phyloP scores from a whole-genome alignment of 306 rosid species.

The Datisca glomerata region DNA sequence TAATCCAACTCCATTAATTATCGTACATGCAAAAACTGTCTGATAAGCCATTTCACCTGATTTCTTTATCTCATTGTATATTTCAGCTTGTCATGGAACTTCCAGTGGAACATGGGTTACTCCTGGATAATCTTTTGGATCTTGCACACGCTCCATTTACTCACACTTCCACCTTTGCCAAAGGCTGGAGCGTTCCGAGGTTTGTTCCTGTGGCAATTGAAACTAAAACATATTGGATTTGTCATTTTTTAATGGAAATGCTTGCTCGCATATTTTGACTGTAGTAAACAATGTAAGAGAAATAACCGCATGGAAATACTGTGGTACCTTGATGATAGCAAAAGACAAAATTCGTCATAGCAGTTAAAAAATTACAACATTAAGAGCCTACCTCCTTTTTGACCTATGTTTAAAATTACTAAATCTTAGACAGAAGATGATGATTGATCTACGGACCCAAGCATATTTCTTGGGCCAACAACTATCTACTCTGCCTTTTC shows the following conservation, averaged over 20 bases:
- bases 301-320: too few relatives aligned
- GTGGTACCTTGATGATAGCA: too few relatives aligned
- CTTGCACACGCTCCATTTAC: conserved; percentile 99
- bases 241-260: background rate
- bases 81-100: conserved; percentile 79
- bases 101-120: conserved; percentile 89
- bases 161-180: conserved; percentile 95
- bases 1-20: conserved; percentile 4
- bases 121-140: conserved; percentile 94
- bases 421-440: too few relatives aligned
- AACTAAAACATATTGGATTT: background rate
- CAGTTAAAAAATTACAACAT: too few relatives aligned
- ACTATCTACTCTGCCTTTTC: too few relatives aligned
- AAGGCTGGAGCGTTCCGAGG: conserved; percentile 99
- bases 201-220: conserved; percentile 20
- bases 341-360: too few relatives aligned
- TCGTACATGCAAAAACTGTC: conserved; percentile 3
- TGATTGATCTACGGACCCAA: too few relatives aligned
- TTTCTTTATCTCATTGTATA: conserved; percentile 8
- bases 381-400: too few relatives aligned
- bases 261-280: too few relatives aligned
- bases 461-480: too few relatives aligned
- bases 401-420: too few relatives aligned
- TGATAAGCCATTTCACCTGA: conserved; percentile 8
- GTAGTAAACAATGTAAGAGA: too few relatives aligned